Conservation (phyloP, 164 flowering plant species). For the Vitis rotundifolia region DNA sequence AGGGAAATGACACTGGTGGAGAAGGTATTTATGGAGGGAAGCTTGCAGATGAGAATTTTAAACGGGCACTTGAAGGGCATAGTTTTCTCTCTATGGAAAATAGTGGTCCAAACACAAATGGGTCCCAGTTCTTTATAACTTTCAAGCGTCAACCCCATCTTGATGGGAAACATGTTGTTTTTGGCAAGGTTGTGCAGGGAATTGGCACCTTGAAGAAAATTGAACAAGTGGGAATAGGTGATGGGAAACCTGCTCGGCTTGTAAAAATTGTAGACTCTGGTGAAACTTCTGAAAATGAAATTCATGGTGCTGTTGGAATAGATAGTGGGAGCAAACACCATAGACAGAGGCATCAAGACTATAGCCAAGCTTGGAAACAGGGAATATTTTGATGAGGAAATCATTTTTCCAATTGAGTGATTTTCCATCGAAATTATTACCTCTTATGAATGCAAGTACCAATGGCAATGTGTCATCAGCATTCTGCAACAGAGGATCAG, state of each 20-base stretch:
- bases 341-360: too few relatives aligned
- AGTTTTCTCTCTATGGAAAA: slow-evolving; percentile 83
- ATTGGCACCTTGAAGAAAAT: slow-evolving; percentile 57
- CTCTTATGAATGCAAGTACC: too few relatives aligned
- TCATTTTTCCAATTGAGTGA: too few relatives aligned
- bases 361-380: too few relatives aligned
- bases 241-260: slow-evolving; percentile 44
- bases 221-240: slow-evolving; percentile 54
- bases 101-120: slow-evolving; percentile 71
- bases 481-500: too few relatives aligned
- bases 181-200: slow-evolving; percentile 71
- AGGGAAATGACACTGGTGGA: slow-evolving; percentile 82
- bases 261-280: slow-evolving; percentile 74
- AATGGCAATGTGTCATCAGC: too few relatives aligned
- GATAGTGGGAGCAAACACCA: too few relatives aligned
- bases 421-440: too few relatives aligned
- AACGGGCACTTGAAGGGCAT: slow-evolving; percentile 51
- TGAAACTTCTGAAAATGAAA: slow-evolving; percentile 42
- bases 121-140: slow-evolving; percentile 75
- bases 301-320: slow-evolving; percentile 18
- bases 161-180: slow-evolving; percentile 82
- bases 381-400: too few relatives aligned
- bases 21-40: slow-evolving; percentile 82
- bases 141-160: slow-evolving; percentile 71
- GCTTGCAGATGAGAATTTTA: slow-evolving; percentile 72